phyloP scores from a whole-genome alignment of 495 filamentous ascomycete genomes.

The Lentithecium fluviatile region DNA sequence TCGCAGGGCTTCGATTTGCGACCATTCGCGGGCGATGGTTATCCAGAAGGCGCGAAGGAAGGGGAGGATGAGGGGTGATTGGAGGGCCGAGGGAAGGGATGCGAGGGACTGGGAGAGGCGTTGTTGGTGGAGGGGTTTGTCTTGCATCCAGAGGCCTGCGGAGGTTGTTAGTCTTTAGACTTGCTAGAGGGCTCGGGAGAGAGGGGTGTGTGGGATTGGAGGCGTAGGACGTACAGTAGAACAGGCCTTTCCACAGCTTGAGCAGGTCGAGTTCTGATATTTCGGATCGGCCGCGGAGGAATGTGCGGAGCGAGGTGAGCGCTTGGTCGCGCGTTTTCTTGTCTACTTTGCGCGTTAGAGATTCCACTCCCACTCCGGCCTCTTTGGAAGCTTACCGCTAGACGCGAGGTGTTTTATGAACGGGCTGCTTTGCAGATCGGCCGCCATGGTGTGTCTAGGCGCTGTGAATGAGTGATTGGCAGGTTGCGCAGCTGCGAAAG shows the following conservation, averaged over 20 bases:
- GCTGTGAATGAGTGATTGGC: neutral
- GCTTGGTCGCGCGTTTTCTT: conserved; percentile 35
- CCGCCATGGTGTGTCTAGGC: conserved; percentile 16
- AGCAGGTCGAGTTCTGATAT: conserved; percentile 74
- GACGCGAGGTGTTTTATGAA: conserved; percentile 76
- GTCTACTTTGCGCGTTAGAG: conserved; percentile 20
- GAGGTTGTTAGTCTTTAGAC: neutral
- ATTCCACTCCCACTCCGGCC: neutral
- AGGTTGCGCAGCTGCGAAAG: neutral
- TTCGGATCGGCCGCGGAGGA: conserved; percentile 64
- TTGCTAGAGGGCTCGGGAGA: neutral
- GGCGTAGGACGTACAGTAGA: conserved; percentile 64
- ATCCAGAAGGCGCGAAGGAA: conserved; percentile 84
- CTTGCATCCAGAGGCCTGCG: conserved; percentile 84
- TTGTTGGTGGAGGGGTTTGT: conserved; percentile 84
- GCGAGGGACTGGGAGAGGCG: conserved; percentile 76
- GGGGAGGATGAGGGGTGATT: conserved; percentile 58
- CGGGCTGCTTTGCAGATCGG: conserved; percentile 58
- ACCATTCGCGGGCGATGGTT: conserved; percentile 81
- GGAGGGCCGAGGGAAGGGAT: conserved; percentile 64
- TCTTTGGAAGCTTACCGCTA: conserved; percentile 56
- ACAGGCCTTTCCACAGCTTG: conserved; percentile 96
- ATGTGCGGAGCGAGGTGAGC: conserved; percentile 72
- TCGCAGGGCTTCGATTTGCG: conserved; percentile 75
- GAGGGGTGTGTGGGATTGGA: neutral